Percentiles rank a stretch among this genome's conserved stretches.
phyloP scores from a whole-genome alignment of 129 eudicot species.

The Helichrysum umbraculigerum region DNA sequence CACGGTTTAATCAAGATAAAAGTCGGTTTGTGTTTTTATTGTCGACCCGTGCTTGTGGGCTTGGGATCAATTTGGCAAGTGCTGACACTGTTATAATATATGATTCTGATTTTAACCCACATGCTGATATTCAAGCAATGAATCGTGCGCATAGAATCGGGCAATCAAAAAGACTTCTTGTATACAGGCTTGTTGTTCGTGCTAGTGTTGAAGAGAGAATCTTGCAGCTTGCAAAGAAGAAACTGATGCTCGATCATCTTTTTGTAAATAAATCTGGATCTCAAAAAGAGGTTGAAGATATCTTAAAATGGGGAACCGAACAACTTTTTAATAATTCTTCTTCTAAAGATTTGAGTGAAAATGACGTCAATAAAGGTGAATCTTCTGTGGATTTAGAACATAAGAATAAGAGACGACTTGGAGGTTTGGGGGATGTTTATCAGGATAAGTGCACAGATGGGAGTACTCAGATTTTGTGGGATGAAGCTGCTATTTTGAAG shows the following conservation, averaged over 20 bases:
- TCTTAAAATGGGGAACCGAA: conserved; percentile 94
- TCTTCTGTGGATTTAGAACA: conserved; percentile 51
- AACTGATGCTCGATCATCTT: conserved; percentile 94
- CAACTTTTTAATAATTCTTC: conserved; percentile 67
- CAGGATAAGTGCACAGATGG: conserved; percentile 85
- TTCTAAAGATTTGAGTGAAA: conserved; percentile 57
- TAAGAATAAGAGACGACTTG: conserved; percentile 57
- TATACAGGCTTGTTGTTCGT: conserved; percentile 91
- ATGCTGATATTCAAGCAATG: conserved; percentile 99
- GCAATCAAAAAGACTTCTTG: conserved; percentile 85
- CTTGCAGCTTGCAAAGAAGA: conserved; percentile 93
- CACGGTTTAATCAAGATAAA: conserved; percentile 88
- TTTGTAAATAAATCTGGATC: conserved; percentile 89
- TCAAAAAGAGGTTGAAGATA: conserved; percentile 96
- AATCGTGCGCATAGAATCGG: conserved; percentile 98
- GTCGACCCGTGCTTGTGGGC: conserved; percentile 95
- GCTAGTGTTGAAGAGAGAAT: conserved; percentile 99
- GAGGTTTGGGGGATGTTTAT: conserved; percentile 94
- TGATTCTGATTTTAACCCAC: conserved; percentile 97
- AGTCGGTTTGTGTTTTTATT: conserved; percentile 84
- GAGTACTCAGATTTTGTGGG: conserved; percentile 73
- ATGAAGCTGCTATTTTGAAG: conserved; percentile 74
- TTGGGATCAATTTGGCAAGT: conserved; percentile 94
- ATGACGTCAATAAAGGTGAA: conserved; percentile 46
- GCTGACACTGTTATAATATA: conserved; percentile 98